These are phyloP conservation scores for Purshia tridentata DNA, from an alignment of 306 rosid genomes.

Conservation along the genomic window DNA sequence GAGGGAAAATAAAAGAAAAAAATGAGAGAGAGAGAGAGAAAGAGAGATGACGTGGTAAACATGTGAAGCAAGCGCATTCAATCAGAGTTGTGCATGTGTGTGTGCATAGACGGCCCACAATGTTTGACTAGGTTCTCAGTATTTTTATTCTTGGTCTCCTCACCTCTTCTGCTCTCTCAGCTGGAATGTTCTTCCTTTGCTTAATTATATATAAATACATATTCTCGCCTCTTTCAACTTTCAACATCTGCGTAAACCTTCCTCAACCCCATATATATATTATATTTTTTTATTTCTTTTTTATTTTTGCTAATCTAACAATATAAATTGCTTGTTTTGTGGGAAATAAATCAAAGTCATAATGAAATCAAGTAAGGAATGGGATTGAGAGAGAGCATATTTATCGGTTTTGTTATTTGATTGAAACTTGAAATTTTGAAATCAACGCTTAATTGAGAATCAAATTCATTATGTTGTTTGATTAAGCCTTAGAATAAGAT, in stretches of 20 bases:
- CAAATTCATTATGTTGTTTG: too few relatives aligned
- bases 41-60: slow-evolving; percentile 40
- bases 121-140: slow-evolving; percentile 38
- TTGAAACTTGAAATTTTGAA: too few relatives aligned
- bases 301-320: background rate
- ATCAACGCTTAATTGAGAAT: too few relatives aligned
- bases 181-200: slow-evolving; percentile 54
- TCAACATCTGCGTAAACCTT: background rate
- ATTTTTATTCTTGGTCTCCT: slow-evolving; percentile 24
- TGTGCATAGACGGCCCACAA: slow-evolving; percentile 20
- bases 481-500: too few relatives aligned
- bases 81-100: slow-evolving; percentile 61
- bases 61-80: slow-evolving; percentile 50
- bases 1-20: slow-evolving; percentile 30
- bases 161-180: slow-evolving; percentile 22
- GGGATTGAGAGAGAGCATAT: too few relatives aligned
- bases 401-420: too few relatives aligned
- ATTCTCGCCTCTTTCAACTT: slow-evolving; percentile 11
- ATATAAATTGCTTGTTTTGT: too few relatives aligned
- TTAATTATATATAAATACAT: background rate
- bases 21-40: background rate
- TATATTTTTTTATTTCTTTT: background rate
- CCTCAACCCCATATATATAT: background rate
- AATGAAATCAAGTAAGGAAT: too few relatives aligned
- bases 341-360: too few relatives aligned